These are phyloP conservation scores for Antitrichia curtipendula DNA, from an alignment of 225 moss, liverwort and hornwort species.

Conservation along the genomic window DNA sequence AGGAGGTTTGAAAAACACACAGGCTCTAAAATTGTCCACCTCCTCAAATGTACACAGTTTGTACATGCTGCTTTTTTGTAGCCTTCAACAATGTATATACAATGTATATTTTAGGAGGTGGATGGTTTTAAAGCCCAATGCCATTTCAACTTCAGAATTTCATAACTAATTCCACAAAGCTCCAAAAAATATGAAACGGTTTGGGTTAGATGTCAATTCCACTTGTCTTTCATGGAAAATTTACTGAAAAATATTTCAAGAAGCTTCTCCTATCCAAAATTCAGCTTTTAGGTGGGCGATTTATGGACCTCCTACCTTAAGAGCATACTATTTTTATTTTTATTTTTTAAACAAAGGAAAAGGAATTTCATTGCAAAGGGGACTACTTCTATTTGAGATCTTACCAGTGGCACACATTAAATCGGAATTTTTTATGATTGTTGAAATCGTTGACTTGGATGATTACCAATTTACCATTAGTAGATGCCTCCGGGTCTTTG, in stretches of 20 bases:
- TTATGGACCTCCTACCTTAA: no score
- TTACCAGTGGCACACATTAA: neutral
- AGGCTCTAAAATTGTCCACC: no score
- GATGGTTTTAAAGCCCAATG: fast-evolving
- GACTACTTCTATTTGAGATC: neutral
- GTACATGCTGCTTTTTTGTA: neutral
- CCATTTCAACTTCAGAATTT: neutral
- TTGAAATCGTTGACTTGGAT: neutral
- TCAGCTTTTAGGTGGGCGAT: no score
- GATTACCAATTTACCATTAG: no score
- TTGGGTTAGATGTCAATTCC: fast-evolving
- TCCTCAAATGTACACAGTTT: no score
- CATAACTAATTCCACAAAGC: fast-evolving
- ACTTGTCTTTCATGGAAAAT: fast-evolving
- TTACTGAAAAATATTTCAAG: neutral
- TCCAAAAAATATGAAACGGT: neutral
- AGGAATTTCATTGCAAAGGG: no score
- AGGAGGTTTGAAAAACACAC: no score
- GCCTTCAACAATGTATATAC: neutral
- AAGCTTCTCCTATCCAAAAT: no score
- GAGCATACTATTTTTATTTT: no score
- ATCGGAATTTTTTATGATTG: neutral
- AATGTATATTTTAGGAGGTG: neutral
- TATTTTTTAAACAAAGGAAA: no score
- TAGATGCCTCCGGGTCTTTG: neutral